Evolutionary conservation across 768 basidiomycete species (phyloP), one percentile per base, ranked within the genome.

Genomic region (Cystofilobasidium ferigula): DNA sequence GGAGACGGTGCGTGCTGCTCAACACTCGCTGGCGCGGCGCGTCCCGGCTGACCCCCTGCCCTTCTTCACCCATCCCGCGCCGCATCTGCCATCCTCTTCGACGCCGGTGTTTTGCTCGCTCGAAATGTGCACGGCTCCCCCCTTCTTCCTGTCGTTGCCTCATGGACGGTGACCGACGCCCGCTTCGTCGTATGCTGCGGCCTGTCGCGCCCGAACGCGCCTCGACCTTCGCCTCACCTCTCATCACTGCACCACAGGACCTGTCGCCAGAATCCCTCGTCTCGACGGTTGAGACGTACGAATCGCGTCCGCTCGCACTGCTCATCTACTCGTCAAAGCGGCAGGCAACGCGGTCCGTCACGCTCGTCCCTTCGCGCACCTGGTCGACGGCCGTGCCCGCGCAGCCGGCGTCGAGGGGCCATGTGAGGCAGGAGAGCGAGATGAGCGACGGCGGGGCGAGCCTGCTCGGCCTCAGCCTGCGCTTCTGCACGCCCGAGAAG

Each of bases 401-500:
- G 5, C 18, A 1, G 6, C 35, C 57, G n/a, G 30, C 26, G 28
- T 14, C 57, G 9, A 43, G 38, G 24, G 57, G 51, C 18, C 51
- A 54, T 28, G 30, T 12, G 8, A 26, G 51, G 30, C 51, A 54
- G 5, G 51, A 54, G 36, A 60, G 58, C 58, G 58, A 60, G 43
- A 38, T 28, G 43, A 60, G 58, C 36, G 58, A 60, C 18, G 58
- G 76, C 80, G 6, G 86, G 88, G 71, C 94, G 5, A 94, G 92
- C 12, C 76, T 98, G n/a, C 81, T 99, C 30, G 95, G 95, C 0
- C 80, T 99, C 9, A 91, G 88, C 72, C 86, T 98, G 83, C 83
- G 94, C 26, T 82, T 97, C 73, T 99, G 95, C 73, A 84, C 88
- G 74, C 92, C 94, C 5, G 86, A 89, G 71, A 80, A 83, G 59